Evolutionary conservation across 345 rosid genomes (phyloP), one percentile per base, ranked within the genome.

Genomic region (Erucastrum elatum): DNA sequence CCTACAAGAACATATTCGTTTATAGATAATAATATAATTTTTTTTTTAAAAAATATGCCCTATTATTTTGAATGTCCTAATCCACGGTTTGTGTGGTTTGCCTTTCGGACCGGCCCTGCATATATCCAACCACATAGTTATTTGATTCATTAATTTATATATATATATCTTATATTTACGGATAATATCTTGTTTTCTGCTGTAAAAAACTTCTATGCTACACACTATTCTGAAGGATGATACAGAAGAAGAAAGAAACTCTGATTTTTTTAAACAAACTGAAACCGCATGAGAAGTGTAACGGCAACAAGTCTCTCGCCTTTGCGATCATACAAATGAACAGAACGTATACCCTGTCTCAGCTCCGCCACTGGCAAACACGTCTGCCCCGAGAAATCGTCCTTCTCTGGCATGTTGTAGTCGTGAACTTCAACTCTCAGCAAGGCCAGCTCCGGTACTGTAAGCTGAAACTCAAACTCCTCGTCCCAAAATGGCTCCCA

Each of bases 401-500:
- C 90, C 68, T 85, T 90, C 73, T 88, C 90, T 4, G 93, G 84
- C 87, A 89, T 84, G 83, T 88, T 87, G 25, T 90, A 87, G 71
- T 89, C 88, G 3, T 83, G 90, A 64, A 90, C 97, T 85, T 90
- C 91, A 16, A 89, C 61, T 17, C 89, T 74, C 7, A 92, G 91
- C 79, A 92, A 34, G 61, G 97, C 91, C 2, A 87, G 85, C 62
- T 90, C 91, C 0, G 93, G 97, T 71, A 90, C 90, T 7, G 84
- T 89, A 35, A 89, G 81, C 49, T 82, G 80, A 77, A 89, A 92
- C 70, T 66, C 84, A 51, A 92, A 89, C 77, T 89, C 92, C 77
- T 90, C 90, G 2, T 89, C 80, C 95, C 95, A 90, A 11, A 78
- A 87, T 2, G 92, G 92, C 34, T 76, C 85, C 93, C 97, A 88